Percentiles rank a stretch among this genome's conserved stretches.
These are phyloP conservation scores for Sapria himalayana DNA, from an alignment of 345 rosid species.

Conservation along the genomic window DNA sequence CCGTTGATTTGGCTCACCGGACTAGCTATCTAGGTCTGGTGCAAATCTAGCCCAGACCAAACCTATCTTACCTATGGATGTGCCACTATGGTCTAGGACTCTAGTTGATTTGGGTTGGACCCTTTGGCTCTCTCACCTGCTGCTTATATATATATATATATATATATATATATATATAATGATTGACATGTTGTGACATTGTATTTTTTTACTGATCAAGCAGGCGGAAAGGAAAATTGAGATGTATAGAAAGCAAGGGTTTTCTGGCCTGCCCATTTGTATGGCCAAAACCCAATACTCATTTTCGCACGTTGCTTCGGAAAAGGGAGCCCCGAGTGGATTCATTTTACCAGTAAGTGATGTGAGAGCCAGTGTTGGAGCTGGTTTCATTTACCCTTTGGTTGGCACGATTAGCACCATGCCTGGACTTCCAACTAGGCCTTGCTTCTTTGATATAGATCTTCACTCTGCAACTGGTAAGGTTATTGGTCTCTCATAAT, in stretches of 20 bases:
- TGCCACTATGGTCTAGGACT: too few species aligned
- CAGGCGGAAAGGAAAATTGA: constrained; percentile 97
- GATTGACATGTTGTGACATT: too few species aligned
- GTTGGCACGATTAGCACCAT: constrained; percentile 96
- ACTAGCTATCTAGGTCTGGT: too few species aligned
- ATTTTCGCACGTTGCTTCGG: constrained; percentile 57
- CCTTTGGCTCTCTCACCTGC: too few species aligned
- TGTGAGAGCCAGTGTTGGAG: constrained; percentile 91
- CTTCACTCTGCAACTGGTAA: constrained; percentile 61
- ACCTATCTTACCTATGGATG: too few species aligned
- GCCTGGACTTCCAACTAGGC: constrained; percentile 98
- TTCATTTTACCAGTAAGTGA: constrained; percentile 74
- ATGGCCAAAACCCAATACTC: constrained; percentile 98
- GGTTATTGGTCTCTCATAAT: constrained; percentile 74
- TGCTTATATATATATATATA: too few species aligned
- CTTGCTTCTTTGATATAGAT: constrained; percentile 89
- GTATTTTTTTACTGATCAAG: background rate
- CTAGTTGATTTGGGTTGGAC: too few species aligned
- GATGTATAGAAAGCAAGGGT: constrained; percentile 81
- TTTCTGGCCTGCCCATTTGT: constrained; percentile 81
- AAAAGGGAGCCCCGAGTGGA: constrained; percentile 80
- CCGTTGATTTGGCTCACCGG: too few species aligned
- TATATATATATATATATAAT: too few species aligned
- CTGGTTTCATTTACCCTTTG: constrained; percentile 85
- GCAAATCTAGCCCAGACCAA: too few species aligned